Evolutionary conservation across 495 filamentous ascomycete genomes (phyloP), one percentile per base, ranked within the genome.

Genomic region (Lepraria neglecta): DNA sequence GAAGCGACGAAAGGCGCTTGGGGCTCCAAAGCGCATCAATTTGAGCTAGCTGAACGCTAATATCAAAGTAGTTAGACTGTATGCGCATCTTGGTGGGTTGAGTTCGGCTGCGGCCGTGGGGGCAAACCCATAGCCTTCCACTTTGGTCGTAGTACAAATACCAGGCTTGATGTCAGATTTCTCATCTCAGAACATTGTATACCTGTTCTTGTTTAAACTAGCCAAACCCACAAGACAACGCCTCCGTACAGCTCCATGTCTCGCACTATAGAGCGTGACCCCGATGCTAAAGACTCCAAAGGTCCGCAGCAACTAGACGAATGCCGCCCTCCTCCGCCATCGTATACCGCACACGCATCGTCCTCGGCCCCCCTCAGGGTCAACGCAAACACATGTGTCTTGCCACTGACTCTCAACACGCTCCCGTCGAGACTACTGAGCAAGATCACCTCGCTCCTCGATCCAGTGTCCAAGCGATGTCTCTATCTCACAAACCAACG

Each of bases 391-490:
- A 7, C 48, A 17, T 24, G 15, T 17, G 31, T 1, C 21, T 51
- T 27, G 10, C 31, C 47, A 17, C 15, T 5, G 7, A 27, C 27
- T 17, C 31, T 51, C 7, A 51, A 24, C 7, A 51, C 4, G 28
- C 42, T 58, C 19, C 56, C 56, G 21, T 19, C 11, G 4, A 19
- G 11, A 45, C 42, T 58, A 19, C 19, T 58, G n/a, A 24, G 27
- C 33, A 58, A 45, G 6, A 47, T 58, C 31, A 58, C 40, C 24
- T 27, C 27, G 43, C 14, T 45, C 7, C 31, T 58, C 21, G 56
- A 58, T 31, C 38, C 56, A 11, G 56, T 58, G 27, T 44, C 56
- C 3, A 31, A 19, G 40, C 19, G 31, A 47, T 58, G 56, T 33
- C 56, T 58, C 15, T 46, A 2, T 24, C 38, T 58, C 11, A 58